Percentiles rank a stretch among this genome's conserved stretches.
These are phyloP conservation scores for Tolypocladium amazonense DNA, from an alignment of 2,329 filamentous ascomycete genomes.

Conservation along the genomic window DNA sequence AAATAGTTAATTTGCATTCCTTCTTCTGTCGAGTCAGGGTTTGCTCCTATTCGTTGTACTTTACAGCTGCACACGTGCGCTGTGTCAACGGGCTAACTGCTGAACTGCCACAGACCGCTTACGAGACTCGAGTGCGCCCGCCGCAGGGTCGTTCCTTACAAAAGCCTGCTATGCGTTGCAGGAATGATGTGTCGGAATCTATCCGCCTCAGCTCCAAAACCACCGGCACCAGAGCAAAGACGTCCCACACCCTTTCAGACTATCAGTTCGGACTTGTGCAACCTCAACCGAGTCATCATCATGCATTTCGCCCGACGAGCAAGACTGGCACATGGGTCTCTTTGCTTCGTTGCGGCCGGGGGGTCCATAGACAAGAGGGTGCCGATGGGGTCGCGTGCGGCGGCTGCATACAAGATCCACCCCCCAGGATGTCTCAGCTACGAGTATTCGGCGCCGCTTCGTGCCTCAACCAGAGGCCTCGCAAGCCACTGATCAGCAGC, in stretches of 20 bases:
- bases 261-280: background rate
- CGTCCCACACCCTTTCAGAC: background rate
- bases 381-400: background rate
- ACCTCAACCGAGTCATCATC: background rate
- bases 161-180: background rate
- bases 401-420: background rate
- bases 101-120: background rate
- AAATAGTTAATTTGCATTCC: background rate
- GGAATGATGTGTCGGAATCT: background rate
- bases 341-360: background rate
- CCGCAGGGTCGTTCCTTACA: background rate
- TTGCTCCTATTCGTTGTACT: background rate
- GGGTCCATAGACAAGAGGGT: background rate
- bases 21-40: background rate
- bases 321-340: background rate
- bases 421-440: background rate
- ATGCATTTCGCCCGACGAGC: background rate
- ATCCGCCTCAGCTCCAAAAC: background rate
- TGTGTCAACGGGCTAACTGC: background rate
- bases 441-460: background rate
- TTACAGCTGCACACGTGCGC: background rate
- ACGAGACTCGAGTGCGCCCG: background rate
- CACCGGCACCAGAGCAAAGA: background rate
- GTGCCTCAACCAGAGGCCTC: background rate
- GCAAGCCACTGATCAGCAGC: background rate